Base-by-base conservation (phyloP, 441 rosid species). In the Flueggea neowawraea region DNA sequence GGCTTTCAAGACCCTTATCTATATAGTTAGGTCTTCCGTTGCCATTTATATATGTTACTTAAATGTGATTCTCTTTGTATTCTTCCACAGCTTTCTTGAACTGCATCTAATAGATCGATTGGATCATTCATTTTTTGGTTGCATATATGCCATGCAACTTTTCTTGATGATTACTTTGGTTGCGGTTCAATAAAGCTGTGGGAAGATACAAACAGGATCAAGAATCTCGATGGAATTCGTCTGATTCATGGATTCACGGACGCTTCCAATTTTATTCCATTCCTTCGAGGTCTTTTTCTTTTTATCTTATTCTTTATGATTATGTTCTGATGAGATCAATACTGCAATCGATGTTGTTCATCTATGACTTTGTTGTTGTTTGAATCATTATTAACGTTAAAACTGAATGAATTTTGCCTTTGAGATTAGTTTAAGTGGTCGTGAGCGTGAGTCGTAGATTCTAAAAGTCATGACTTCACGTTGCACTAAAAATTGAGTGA, bases 1-100 rank as follows among this genome's bases (percentile, higher is more conserved):
- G 41, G 41, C 41, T 36, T 8, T 36, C 41, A 8, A 36, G 9
- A 36, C 7, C 41, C 41, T 36, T 36, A 36, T 36, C 6, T 36
- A 36, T 0, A 5, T 1, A 36, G 6, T 8, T 36, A 36, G 41
- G 41, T 36, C 41, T 36, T 36, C 41, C 41, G 4, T 36, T 36
- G 41, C 9, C 41, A 8, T 8, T 36, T 36, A 36, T 36, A 33
- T 6, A 5, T 36, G 7, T 8, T 36, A 8, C 9, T 22, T 22
- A 22, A 22, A 22, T 36, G 41, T 88, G 98, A 63, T 64, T 60
- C 90, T 92, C 80, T 86, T 75, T 80, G 87, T 89, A 83, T 86
- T 87, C 78, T 89, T 92, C 98, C 98, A 92, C 98, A 92, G 98
- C 98, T 92, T 92, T 92, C 98, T 92, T 92, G 98, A 92, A 92